Evolutionary conservation across 208 protist genomes (phyloP).

Genomic region (Crithidia brevicula): DNA sequence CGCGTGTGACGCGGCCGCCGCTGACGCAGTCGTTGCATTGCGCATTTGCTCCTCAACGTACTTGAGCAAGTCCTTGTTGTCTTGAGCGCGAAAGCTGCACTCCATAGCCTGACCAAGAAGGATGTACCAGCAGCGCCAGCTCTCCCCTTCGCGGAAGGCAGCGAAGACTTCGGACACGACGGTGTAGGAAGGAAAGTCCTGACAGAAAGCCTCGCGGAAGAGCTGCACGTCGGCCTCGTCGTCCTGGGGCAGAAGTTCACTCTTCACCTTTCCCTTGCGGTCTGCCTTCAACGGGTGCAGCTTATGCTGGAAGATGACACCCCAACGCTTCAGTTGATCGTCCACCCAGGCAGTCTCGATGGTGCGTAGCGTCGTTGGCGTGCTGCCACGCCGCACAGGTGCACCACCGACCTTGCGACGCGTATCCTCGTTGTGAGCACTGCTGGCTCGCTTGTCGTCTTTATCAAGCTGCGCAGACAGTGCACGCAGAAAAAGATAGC

Average conservation of each 20-base stretch:
- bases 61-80: constrained; percentile 6
- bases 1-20: constrained; percentile 14
- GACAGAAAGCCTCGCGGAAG: constrained; percentile 17
- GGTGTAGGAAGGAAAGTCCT: constrained; percentile 19
- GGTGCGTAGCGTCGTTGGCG: constrained; percentile 1
- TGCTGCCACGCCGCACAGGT: neutral
- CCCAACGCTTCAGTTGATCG: constrained; percentile 20
- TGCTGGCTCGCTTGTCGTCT: neutral
- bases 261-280: neutral
- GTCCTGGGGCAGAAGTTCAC: neutral
- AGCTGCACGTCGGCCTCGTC: neutral
- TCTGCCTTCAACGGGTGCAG: neutral
- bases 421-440: no score
- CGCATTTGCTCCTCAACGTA: constrained; percentile 13
- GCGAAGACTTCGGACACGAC: constrained; percentile 8
- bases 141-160: constrained; percentile 12
- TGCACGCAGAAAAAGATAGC: constrained; percentile 30
- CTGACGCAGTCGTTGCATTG: neutral
- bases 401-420: no score
- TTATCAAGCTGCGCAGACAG: constrained; percentile 9
- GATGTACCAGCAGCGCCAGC: constrained; percentile 35
- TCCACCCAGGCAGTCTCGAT: constrained; percentile 26
- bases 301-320: constrained; percentile 5
- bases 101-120: constrained; percentile 25
- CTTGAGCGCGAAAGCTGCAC: constrained; percentile 21